Evolutionary conservation across 768 basidiomycete genomes (phyloP).

Genomic region (Phanerochaete sordida): DNA sequence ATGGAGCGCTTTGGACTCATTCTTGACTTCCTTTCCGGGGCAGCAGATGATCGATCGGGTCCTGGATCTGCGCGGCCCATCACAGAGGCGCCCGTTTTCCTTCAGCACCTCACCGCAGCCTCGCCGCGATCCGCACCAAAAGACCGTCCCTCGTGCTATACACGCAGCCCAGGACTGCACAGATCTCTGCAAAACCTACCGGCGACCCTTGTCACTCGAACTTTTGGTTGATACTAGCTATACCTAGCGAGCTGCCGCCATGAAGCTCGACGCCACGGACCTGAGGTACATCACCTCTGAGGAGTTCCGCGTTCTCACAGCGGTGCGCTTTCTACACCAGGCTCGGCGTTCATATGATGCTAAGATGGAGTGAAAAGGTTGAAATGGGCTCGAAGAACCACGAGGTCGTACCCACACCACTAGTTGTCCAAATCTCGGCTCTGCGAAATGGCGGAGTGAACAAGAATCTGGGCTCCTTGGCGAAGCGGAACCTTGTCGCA

Average conservation of each 20-base stretch:
- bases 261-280: slow-evolving; percentile 96
- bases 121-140: neutral
- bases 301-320: slow-evolving; percentile 95
- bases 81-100: neutral
- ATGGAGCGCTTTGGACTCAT: too few species aligned
- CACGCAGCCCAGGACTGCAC: neutral
- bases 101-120: slow-evolving; percentile 1
- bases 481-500: slow-evolving; percentile 88
- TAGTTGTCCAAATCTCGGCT: slow-evolving; percentile 93
- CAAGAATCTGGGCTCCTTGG: slow-evolving; percentile 85
- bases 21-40: neutral
- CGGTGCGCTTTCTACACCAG: slow-evolving; percentile 42
- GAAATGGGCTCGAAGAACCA: slow-evolving; percentile 99
- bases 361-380: slow-evolving; percentile 45
- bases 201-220: neutral
- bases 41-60: neutral
- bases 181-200: neutral
- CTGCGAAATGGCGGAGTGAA: slow-evolving; percentile 90
- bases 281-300: slow-evolving; percentile 88
- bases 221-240: neutral
- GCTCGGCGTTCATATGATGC: neutral
- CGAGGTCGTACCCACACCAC: slow-evolving; percentile 84
- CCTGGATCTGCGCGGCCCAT: neutral
- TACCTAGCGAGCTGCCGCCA: slow-evolving; percentile 25
- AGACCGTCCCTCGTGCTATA: neutral